phyloP scores from a whole-genome alignment of 805 yeast genomes.

The Tanozyma kutaoensis region DNA sequence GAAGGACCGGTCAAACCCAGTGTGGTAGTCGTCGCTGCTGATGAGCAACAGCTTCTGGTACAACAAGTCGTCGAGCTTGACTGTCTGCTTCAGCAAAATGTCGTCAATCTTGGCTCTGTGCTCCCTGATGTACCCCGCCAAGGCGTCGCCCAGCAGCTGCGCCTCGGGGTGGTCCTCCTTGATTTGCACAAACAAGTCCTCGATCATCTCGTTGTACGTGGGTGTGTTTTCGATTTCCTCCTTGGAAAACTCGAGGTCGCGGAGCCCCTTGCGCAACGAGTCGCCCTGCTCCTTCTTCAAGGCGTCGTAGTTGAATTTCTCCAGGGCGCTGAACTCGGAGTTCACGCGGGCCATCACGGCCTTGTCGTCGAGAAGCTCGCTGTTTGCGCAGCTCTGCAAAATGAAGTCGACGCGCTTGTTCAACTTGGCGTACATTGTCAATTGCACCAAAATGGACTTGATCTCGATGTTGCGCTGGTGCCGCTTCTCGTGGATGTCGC shows the following conservation, averaged over 20 bases:
- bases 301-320: slow-evolving; percentile 36
- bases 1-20: slow-evolving; percentile 83
- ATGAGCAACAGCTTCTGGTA: slow-evolving; percentile 66
- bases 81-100: slow-evolving; percentile 48
- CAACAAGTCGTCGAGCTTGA: slow-evolving; percentile 52
- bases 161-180: slow-evolving; percentile 45
- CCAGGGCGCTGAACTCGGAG: slow-evolving; percentile 40
- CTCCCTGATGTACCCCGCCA: slow-evolving; percentile 27
- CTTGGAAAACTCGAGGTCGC: slow-evolving; percentile 20
- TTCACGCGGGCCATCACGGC: slow-evolving; percentile 28
- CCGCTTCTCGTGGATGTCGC: slow-evolving; percentile 92
- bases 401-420: slow-evolving; percentile 62
- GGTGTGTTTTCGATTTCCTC: slow-evolving; percentile 33
- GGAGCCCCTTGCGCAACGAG: slow-evolving; percentile 30
- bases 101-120: slow-evolving; percentile 64
- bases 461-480: slow-evolving; percentile 69
- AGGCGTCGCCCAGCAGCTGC: slow-evolving; percentile 14
- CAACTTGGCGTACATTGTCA: slow-evolving; percentile 67
- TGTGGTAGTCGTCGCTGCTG: slow-evolving; percentile 81
- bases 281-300: slow-evolving; percentile 23
- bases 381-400: slow-evolving; percentile 26
- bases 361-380: slow-evolving; percentile 19
- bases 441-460: slow-evolving; percentile 59
- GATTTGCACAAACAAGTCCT: slow-evolving; percentile 73
- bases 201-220: slow-evolving; percentile 85